phyloP scores from a whole-genome alignment of 208 protist genomes.

The Tetramitus jugosus region DNA sequence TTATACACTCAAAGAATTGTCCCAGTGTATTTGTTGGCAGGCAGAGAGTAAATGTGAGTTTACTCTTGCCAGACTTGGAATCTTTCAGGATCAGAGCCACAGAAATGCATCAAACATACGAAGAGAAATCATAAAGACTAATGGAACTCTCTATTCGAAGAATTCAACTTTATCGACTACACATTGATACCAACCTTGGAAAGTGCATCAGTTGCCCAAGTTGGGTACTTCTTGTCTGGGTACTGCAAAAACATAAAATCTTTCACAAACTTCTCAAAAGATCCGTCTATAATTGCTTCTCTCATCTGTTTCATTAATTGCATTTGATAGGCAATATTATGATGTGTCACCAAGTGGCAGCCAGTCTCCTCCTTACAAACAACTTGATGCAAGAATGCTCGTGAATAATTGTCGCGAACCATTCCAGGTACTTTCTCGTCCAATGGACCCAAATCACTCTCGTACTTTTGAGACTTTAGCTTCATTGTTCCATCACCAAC shows the following conservation, averaged over 20 bases:
- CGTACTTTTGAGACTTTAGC: constrained; percentile 42
- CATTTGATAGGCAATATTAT: constrained; percentile 95
- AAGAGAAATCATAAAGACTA: too few species aligned
- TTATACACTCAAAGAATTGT: too few species aligned
- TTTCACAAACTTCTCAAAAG: constrained; percentile 8
- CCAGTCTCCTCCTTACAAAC: constrained; percentile 67
- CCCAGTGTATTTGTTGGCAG: too few species aligned
- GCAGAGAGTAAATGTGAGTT: too few species aligned
- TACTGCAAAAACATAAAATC: constrained; percentile 48
- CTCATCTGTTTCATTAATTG: constrained; percentile 72
- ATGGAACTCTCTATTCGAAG: too few species aligned
- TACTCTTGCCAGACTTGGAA: too few species aligned
- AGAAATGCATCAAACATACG: too few species aligned
- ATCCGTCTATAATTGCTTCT: constrained; percentile 48
- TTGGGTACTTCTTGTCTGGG: constrained; percentile 65
- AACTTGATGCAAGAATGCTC: constrained; percentile 80
- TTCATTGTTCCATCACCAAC: constrained; percentile 68
- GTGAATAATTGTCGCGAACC: constrained; percentile 53
- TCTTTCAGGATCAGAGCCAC: too few species aligned
- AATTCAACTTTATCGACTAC: too few species aligned
- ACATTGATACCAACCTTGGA: too few species aligned
- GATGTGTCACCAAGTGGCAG: constrained; percentile 86
- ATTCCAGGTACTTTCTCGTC: constrained; percentile 43
- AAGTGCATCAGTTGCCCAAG: constrained; percentile 74
- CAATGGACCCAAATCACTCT: constrained; percentile 43